A percentile compares a stretch with the other conserved stretches of the same genome.
Evolutionary conservation across 2,329 filamentous ascomycete genomes (phyloP).

Genomic region (Trichoderma polysporum): DNA sequence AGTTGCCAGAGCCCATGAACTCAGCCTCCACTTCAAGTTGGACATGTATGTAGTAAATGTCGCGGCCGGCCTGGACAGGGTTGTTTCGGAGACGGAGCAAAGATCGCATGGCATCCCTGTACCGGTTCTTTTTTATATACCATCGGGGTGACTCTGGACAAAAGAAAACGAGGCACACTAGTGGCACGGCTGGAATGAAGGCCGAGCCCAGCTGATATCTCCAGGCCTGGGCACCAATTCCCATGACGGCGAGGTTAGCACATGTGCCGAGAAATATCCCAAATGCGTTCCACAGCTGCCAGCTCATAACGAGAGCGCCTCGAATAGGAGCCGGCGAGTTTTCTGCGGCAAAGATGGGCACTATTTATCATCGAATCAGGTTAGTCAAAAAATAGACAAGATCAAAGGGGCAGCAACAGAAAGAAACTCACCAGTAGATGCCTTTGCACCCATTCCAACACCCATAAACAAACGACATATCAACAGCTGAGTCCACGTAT

Average conservation of each 20-base stretch:
- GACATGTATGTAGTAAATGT: conserved; percentile 64
- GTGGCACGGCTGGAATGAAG: conserved; percentile 59
- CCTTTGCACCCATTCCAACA: conserved; percentile 75
- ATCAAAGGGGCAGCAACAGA: neutral
- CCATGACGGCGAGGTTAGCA: conserved; percentile 53
- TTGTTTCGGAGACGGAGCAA: conserved; percentile 53
- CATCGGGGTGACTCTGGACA: conserved; percentile 67
- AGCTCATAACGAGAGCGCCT: conserved; percentile 78
- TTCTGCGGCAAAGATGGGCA: conserved; percentile 76
- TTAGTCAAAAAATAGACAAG: neutral
- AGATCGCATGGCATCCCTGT: conserved; percentile 59
- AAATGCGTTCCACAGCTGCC: conserved; percentile 68
- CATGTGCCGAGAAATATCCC: conserved; percentile 62
- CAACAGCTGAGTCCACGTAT: conserved; percentile 71
- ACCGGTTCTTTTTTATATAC: conserved; percentile 65
- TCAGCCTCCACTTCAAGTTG: conserved; percentile 61
- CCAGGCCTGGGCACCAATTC: conserved; percentile 49
- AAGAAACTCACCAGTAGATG: conserved; percentile 50
- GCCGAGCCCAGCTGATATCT: conserved; percentile 64
- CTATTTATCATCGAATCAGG: conserved; percentile 32
- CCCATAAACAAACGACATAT: conserved; percentile 71
- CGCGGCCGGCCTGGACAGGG: conserved; percentile 57
- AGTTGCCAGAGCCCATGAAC: conserved; percentile 52
- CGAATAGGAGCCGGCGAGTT: conserved; percentile 68
- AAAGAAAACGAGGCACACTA: conserved; percentile 59